A percentile compares a stretch with the other conserved stretches of the same genome.
Conservation (phyloP, 2,329 filamentous ascomycete genomes). For the Diaporthe capsici region DNA sequence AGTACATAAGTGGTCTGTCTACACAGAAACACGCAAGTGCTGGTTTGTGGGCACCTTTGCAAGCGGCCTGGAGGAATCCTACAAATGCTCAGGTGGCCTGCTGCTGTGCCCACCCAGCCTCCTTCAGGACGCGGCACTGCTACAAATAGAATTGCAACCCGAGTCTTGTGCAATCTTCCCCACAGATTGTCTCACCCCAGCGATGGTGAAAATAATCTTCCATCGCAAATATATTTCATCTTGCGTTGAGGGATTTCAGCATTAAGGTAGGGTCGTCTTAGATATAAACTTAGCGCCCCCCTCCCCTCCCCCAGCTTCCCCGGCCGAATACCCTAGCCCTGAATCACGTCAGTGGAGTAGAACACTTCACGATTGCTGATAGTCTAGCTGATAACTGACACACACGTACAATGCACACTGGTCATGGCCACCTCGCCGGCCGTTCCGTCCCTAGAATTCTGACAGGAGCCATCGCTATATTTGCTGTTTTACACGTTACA, state of each 20-base stretch:
- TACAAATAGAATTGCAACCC: not conserved
- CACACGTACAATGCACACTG: not conserved
- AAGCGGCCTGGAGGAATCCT: not conserved
- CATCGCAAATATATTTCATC: not conserved
- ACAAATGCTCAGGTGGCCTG: not conserved
- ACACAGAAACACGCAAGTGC: not conserved
- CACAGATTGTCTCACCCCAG: not conserved
- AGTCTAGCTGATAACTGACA: not conserved
- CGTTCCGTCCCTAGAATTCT: not conserved
- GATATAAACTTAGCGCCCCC: not conserved
- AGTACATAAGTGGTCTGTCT: not conserved
- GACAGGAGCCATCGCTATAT: not conserved
- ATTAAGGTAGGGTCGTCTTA: not conserved
- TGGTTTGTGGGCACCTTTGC: not conserved
- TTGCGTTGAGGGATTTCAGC: not conserved
- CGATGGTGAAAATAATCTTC: not conserved
- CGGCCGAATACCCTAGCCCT: not conserved
- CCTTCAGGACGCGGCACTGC: conserved; percentile 2
- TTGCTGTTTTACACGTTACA: not conserved
- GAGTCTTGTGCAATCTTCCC: not conserved
- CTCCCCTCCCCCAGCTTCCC: not conserved
- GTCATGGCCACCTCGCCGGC: conserved; percentile 19
- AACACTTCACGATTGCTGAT: conserved; percentile 22
- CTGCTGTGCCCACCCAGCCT: not conserved
- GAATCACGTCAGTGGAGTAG: conserved; percentile 10